Conservation (phyloP, 2,329 filamentous ascomycete genomes). For the Aureobasidium musti region DNA sequence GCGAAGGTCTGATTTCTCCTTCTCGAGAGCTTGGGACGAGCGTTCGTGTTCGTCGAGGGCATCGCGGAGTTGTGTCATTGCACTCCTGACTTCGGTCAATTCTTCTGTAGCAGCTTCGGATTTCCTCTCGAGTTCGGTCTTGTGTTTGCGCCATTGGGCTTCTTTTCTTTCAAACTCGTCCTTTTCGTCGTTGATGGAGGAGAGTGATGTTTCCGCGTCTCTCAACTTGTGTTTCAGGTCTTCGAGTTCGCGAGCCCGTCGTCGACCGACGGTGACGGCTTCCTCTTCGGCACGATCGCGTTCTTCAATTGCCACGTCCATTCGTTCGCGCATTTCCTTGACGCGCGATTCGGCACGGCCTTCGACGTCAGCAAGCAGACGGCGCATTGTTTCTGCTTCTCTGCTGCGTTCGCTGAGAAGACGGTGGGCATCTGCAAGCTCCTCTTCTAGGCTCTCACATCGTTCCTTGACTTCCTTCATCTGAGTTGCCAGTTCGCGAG, state of each 20-base stretch:
- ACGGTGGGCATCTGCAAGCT: constrained; percentile 83
- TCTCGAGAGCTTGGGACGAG: constrained; percentile 80
- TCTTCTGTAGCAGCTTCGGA: constrained; percentile 71
- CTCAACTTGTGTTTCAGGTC: constrained; percentile 77
- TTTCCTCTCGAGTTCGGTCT: constrained; percentile 73
- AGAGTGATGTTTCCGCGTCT: constrained; percentile 77
- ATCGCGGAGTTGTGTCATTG: constrained; percentile 75
- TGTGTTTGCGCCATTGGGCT: constrained; percentile 70
- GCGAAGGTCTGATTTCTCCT: constrained; percentile 74
- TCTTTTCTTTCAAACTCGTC: constrained; percentile 75
- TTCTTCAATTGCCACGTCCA: constrained; percentile 92
- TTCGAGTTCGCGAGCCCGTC: constrained; percentile 79
- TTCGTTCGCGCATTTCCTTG: constrained; percentile 81
- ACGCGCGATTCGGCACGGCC: constrained; percentile 77
- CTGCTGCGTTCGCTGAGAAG: constrained; percentile 84
- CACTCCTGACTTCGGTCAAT: constrained; percentile 70
- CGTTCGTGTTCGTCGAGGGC: constrained; percentile 85
- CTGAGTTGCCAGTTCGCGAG: constrained; percentile 82
- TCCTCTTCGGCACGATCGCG: constrained; percentile 92
- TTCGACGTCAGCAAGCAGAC: constrained; percentile 83
- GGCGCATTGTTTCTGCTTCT: constrained; percentile 92
- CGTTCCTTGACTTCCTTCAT: constrained; percentile 84
- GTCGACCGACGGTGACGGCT: constrained; percentile 72
- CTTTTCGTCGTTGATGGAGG: constrained; percentile 69
- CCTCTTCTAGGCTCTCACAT: constrained; percentile 86